Evolutionary conservation across 2,329 filamentous ascomycete species (phyloP), one percentile per base, ranked within the genome.

Genomic region (Thermomyces lanuginosus): DNA sequence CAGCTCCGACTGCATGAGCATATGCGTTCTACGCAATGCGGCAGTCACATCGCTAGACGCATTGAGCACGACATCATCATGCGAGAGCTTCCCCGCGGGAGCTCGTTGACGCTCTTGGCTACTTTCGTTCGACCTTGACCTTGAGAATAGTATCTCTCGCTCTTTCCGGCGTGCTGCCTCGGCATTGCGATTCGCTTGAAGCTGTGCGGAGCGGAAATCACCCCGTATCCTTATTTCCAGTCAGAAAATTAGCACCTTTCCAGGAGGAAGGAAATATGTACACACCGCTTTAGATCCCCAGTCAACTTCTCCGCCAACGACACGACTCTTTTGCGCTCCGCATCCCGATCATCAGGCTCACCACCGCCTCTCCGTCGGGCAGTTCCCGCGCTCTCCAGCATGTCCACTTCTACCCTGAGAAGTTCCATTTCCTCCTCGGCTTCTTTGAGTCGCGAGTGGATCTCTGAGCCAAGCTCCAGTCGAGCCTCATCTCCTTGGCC

Each of bases 361-460:
- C 16, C n/a, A 36, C 39, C 11, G n/a, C 40, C 43, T 27, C 48
- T 48, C 31, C 49, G 47, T 25, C 46, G 38, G 11, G 36, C 44
- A 26, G 46, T 45, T 11, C 39, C 48, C 2, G 60, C 60, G 3
- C 61, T 49, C 18, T 67, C 61, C 14, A 83, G 54, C 41, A 81
- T 81, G 34, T 77, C 68, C 15, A 81, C 64, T 43, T 92, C 83
- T 46, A 89, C 81, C 24, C 62, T 63, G 17, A 93, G 47, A 10
- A 89, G 53, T 49, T 92, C 84, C 37, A 89, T 67, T 32, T 92
- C 81, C 36, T 91, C 81, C 41, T 91, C 75, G 26, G 78, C 69
- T 31, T 79, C 74, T 40, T 80, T 76, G 34, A 93, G 55, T 10
- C 68, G 67, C 43, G 80, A 72, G 38, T 76, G 73, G 36, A 93